These are phyloP conservation scores for Xylariales sp. DNA, from an alignment of 2,329 filamentous ascomycete species.

Conservation along the genomic window DNA sequence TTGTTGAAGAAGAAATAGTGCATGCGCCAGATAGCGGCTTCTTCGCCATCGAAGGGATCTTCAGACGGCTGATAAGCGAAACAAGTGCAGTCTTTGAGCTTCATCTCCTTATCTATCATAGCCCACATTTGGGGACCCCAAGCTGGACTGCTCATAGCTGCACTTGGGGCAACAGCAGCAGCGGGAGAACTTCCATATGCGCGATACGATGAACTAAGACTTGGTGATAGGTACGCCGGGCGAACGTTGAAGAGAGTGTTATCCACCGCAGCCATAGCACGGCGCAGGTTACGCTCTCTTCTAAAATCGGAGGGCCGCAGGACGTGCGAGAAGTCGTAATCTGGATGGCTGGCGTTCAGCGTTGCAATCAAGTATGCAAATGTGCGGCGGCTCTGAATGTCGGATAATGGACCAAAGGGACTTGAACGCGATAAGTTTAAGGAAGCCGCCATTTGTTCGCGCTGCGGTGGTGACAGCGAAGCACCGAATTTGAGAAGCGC, in stretches of 20 bases:
- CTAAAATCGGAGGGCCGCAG: slow-evolving; percentile 87
- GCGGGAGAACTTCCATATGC: slow-evolving; percentile 29
- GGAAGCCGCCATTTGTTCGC: slow-evolving; percentile 60
- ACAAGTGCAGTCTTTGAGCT: slow-evolving; percentile 78
- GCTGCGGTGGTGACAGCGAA: slow-evolving; percentile 79
- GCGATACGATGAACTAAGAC: slow-evolving; percentile 36
- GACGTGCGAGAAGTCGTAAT: slow-evolving; percentile 96
- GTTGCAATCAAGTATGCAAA: slow-evolving; percentile 97
- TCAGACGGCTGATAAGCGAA: slow-evolving; percentile 88
- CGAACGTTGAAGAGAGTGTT: slow-evolving; percentile 83
- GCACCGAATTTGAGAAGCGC: slow-evolving; percentile 82
- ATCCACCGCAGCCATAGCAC: slow-evolving; percentile 83
- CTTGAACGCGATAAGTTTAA: slow-evolving; percentile 81
- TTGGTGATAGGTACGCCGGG: slow-evolving; percentile 39
- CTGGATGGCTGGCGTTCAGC: slow-evolving; percentile 88
- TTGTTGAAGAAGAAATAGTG: slow-evolving; percentile 99
- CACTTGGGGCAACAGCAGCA: slow-evolving; percentile 31
- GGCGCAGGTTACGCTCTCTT: slow-evolving; percentile 72
- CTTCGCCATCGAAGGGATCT: slow-evolving; percentile 87
- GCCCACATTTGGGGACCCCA: slow-evolving; percentile 94
- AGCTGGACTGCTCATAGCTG: slow-evolving; percentile 48
- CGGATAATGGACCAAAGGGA: slow-evolving; percentile 85
- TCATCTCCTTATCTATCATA: slow-evolving; percentile 92
- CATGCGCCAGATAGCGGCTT: slow-evolving; percentile 89
- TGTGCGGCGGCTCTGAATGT: slow-evolving; percentile 82